Conservation (phyloP, 78 protist genomes). For the Protostelium mycophagum region DNA sequence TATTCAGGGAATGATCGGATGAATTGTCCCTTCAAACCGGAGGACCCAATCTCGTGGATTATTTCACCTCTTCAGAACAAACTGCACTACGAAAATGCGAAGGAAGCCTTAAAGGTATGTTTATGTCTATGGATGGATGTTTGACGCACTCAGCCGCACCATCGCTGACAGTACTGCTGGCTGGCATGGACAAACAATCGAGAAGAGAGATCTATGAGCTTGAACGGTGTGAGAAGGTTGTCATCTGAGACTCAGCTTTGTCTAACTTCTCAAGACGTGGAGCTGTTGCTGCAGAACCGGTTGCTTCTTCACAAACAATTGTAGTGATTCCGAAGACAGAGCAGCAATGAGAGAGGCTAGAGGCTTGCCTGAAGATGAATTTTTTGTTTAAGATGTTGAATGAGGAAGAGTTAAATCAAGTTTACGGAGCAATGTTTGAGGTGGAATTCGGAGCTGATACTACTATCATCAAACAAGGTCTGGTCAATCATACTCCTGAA, state of each 20-base stretch:
- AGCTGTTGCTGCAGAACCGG: neutral
- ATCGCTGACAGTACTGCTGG: neutral
- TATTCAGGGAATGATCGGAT: neutral
- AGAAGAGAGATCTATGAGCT: neutral
- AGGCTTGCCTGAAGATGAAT: slow-evolving; percentile 27
- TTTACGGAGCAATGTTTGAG: slow-evolving; percentile 76
- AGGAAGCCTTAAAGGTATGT: neutral
- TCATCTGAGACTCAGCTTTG: neutral
- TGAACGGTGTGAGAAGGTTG: too few relatives aligned
- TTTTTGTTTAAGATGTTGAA: slow-evolving; percentile 58
- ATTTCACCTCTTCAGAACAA: neutral
- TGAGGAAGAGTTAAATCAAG: slow-evolving; percentile 40
- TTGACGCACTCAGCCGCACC: neutral
- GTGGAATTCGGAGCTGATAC: slow-evolving; percentile 36
- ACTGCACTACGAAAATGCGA: neutral
- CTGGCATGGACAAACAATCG: neutral
- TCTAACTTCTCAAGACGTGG: neutral
- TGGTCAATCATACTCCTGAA: too few relatives aligned
- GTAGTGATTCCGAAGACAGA: slow-evolving; percentile 5
- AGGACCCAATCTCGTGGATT: neutral
- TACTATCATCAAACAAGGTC: slow-evolving; percentile 66
- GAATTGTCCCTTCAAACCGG: neutral
- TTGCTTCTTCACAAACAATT: neutral
- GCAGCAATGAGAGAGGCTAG: slow-evolving; percentile 36
- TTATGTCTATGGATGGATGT: neutral